Percentiles rank a stretch among this genome's conserved stretches.
These are phyloP conservation scores for Dacryopinax primogenitus DNA, from an alignment of 768 basidiomycete species.

Conservation along the genomic window DNA sequence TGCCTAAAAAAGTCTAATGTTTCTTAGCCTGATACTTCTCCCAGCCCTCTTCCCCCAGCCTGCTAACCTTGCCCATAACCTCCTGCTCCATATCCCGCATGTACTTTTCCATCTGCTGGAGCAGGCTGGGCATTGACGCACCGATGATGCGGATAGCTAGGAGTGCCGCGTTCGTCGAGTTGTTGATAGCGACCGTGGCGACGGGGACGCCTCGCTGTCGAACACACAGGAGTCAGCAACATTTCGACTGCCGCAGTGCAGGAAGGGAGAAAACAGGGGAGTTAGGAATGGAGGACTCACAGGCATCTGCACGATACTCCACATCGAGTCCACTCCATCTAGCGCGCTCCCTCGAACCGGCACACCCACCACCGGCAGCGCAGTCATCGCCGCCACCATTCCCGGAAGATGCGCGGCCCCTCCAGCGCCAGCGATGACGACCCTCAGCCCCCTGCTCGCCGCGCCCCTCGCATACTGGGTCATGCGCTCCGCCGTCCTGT, in stretches of 20 bases:
- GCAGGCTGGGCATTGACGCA: conserved; percentile 52
- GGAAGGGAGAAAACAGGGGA: not conserved
- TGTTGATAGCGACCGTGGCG: conserved; percentile 94
- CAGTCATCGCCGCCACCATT: conserved; percentile 93
- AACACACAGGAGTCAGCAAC: not conserved
- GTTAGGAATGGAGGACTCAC: conserved; percentile 38
- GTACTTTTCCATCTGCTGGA: conserved; percentile 60
- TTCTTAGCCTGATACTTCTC: conserved; percentile 52
- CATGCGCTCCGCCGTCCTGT: conserved; percentile 81
- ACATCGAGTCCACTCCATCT: conserved; percentile 92
- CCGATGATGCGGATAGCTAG: conserved; percentile 80
- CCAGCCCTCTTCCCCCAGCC: conserved; percentile 70
- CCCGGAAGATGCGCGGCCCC: conserved; percentile 96
- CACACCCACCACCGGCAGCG: conserved; percentile 86
- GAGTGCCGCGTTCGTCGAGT: conserved; percentile 83
- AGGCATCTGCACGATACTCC: conserved; percentile 99
- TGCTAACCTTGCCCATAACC: conserved; percentile 67
- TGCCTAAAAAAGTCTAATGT: not conserved
- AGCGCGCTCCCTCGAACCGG: conserved; percentile 89
- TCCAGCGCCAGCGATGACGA: conserved; percentile 92
- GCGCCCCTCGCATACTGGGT: conserved; percentile 71
- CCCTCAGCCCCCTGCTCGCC: conserved; percentile 35
- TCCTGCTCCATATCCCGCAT: conserved; percentile 55
- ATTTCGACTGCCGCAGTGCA: not conserved
- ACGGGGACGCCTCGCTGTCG: conserved; percentile 97